A percentile compares a stretch with the other conserved stretches of the same genome.
These are phyloP conservation scores for Wallacemonas collosoma DNA, from an alignment of 208 protist genomes.

Conservation along the genomic window DNA sequence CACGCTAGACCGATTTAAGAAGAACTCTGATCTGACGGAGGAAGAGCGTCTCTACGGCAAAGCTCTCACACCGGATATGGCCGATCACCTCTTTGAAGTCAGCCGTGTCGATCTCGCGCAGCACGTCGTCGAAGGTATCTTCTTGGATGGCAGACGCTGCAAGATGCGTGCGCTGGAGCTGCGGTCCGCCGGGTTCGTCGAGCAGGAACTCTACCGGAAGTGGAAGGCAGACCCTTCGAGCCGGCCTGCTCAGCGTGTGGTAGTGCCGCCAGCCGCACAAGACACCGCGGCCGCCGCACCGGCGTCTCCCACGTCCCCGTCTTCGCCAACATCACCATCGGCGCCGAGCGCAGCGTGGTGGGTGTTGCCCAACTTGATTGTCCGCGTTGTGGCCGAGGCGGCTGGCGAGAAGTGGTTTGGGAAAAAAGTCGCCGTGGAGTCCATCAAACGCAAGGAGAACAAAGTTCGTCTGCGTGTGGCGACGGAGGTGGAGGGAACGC, in stretches of 20 bases:
- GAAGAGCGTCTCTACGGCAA: slow-evolving; percentile 68
- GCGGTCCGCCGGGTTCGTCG: slow-evolving; percentile 76
- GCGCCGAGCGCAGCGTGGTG: slow-evolving; percentile 47
- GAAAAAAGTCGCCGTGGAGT: slow-evolving; percentile 66
- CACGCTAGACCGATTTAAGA: slow-evolving; percentile 35
- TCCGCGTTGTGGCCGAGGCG: slow-evolving; percentile 64
- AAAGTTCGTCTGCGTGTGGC: slow-evolving; percentile 49
- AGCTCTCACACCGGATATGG: slow-evolving; percentile 47
- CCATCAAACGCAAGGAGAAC: slow-evolving; percentile 44
- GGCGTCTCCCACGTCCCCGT: neutral
- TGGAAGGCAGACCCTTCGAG: slow-evolving; percentile 78
- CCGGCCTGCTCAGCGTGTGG: slow-evolving; percentile 44
- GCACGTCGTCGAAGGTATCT: slow-evolving; percentile 60
- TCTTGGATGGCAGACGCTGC: slow-evolving; percentile 59
- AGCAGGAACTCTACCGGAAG: slow-evolving; percentile 47
- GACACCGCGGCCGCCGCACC: neutral
- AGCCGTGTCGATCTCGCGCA: slow-evolving; percentile 51
- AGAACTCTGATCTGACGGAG: slow-evolving; percentile 35
- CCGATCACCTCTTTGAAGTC: slow-evolving; percentile 59
- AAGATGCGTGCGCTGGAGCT: slow-evolving; percentile 59
- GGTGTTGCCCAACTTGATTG: slow-evolving; percentile 70
- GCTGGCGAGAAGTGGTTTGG: slow-evolving; percentile 61
- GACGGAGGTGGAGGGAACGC: neutral
- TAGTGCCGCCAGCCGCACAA: neutral
- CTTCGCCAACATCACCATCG: neutral